Conservation (phyloP, 2,329 filamentous ascomycete genomes). For the Rosellinia necatrix region DNA sequence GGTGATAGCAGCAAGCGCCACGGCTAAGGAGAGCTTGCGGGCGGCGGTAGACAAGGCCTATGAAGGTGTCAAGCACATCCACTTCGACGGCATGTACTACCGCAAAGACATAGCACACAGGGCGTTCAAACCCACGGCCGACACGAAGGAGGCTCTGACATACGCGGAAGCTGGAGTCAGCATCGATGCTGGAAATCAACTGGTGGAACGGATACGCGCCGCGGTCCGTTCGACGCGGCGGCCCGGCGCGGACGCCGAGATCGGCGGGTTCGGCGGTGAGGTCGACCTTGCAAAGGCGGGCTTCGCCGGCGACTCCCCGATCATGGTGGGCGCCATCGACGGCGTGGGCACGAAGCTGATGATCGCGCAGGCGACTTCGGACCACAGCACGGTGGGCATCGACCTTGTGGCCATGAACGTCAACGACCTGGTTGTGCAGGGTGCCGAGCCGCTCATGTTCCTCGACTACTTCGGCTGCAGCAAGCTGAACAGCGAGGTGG, state of each 20-base stretch:
- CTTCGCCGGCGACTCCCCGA: conserved; percentile 70
- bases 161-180: conserved; percentile 94
- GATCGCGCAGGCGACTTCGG: conserved; percentile 86
- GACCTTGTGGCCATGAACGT: conserved; percentile 99
- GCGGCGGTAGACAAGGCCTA: conserved; percentile 90
- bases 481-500: conserved; percentile 76
- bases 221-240: conserved; percentile 84
- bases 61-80: conserved; percentile 75
- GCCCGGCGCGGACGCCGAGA: conserved; percentile 87
- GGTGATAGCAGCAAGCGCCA: conserved; percentile 91
- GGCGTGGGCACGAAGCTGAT: conserved; percentile 97
- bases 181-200: conserved; percentile 90
- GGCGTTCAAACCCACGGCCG: conserved; percentile 57
- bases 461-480: conserved; percentile 97
- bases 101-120: conserved; percentile 90
- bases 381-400: conserved; percentile 94
- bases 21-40: conserved; percentile 70
- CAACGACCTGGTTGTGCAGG: conserved; percentile 95
- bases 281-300: conserved; percentile 78
- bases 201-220: conserved; percentile 89
- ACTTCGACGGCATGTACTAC: conserved; percentile 89
- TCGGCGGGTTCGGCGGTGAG: conserved; percentile 92
- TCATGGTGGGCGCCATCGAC: conserved; percentile 92
- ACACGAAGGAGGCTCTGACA: conserved; percentile 66
- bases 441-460: conserved; percentile 93